Conservation (phyloP, 2,329 filamentous ascomycete genomes). For the Byssothecium circinans region DNA sequence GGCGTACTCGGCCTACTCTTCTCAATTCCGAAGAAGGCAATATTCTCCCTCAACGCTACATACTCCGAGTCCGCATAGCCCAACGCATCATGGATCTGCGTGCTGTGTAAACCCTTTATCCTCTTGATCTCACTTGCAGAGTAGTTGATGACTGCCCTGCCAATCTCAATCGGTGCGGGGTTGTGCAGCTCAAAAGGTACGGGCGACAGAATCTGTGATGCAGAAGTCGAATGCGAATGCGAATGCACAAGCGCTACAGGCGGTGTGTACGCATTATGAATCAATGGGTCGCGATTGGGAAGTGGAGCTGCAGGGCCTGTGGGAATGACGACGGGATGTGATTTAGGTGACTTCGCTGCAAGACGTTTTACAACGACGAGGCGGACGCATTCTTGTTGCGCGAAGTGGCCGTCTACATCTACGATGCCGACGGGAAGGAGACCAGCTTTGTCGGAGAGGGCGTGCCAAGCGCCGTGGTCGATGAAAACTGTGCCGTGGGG, state of each 20-base stretch:
- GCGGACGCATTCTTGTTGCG: conserved; percentile 88
- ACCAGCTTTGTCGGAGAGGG: conserved; percentile 79
- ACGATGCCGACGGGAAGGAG: conserved; percentile 89
- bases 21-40: conserved; percentile 66
- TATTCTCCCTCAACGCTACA: conserved; percentile 83
- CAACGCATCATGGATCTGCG: conserved; percentile 75
- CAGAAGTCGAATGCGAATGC: conserved; percentile 15
- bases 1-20: conserved; percentile 44
- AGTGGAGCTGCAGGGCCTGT: conserved; percentile 5
- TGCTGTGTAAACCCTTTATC: conserved; percentile 83
- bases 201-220: conserved; percentile 15
- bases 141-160: conserved; percentile 89
- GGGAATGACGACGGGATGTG: conserved; percentile 18
- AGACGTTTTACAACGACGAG: conserved; percentile 74
- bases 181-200: conserved; percentile 36
- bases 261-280: conserved; percentile 4
- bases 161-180: conserved; percentile 67
- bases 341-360: conserved; percentile 11
- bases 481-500: conserved; percentile 92
- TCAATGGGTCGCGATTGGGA: conserved; percentile 2
- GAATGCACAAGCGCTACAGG: not conserved
- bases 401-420: conserved; percentile 83
- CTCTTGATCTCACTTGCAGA: conserved; percentile 78
- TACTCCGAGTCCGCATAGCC: conserved; percentile 96
- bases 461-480: conserved; percentile 82